These are phyloP conservation scores for Diaporthe destruens DNA, from an alignment of 2,329 filamentous ascomycete genomes.

Conservation along the genomic window DNA sequence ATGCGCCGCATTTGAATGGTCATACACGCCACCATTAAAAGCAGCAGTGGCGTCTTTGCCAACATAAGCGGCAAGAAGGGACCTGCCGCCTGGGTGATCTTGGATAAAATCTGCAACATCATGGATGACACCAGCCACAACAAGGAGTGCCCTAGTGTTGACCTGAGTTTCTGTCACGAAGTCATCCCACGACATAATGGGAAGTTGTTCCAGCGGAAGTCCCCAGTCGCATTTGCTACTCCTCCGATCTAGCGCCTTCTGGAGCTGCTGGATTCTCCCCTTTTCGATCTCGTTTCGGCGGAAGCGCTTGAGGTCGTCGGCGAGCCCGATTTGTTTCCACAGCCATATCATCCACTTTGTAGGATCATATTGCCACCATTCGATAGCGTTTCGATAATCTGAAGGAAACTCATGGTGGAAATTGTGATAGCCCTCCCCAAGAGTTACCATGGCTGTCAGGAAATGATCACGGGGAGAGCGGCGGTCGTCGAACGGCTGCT, in stretches of 20 bases:
- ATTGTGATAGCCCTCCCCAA: constrained; percentile 91
- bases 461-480: constrained; percentile 91
- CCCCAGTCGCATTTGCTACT: constrained; percentile 87
- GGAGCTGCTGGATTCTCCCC: constrained; percentile 86
- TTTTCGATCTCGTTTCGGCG: constrained; percentile 93
- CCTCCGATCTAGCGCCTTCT: constrained; percentile 94
- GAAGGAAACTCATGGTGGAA: constrained; percentile 96
- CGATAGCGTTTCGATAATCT: constrained; percentile 91
- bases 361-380: constrained; percentile 92
- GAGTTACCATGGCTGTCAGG: constrained; percentile 85
- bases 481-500: constrained; percentile 93
- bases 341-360: constrained; percentile 91
- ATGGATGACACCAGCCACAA: constrained; percentile 86
- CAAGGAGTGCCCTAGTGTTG: constrained; percentile 81
- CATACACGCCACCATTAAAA: constrained; percentile 92
- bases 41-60: constrained; percentile 91
- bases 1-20: constrained; percentile 90
- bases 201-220: constrained; percentile 84
- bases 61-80: constrained; percentile 83
- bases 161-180: constrained; percentile 81
- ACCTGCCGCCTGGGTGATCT: constrained; percentile 88
- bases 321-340: constrained; percentile 87
- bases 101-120: constrained; percentile 87
- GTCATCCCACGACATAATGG: constrained; percentile 87
- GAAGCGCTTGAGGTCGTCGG: constrained; percentile 91